Evolutionary conservation across 257 asterid genomes (phyloP), one percentile per base, ranked within the genome.

Genomic region (Cruciata laevipes): DNA sequence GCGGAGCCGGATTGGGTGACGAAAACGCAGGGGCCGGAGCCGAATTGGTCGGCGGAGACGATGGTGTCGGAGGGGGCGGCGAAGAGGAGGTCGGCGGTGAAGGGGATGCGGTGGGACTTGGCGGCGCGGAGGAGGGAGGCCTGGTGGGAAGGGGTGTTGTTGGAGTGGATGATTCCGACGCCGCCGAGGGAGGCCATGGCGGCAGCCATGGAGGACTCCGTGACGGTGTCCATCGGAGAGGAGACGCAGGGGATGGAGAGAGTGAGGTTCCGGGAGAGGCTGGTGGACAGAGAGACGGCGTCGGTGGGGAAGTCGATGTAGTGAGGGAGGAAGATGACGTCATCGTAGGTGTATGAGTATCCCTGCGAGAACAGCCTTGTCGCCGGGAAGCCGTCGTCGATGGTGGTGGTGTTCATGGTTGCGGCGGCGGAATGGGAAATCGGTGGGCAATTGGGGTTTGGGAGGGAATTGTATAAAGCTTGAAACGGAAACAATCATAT

Each of bases 141-240:
- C 69, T 92, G 98, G 7, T 80, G 68, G 27, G 85, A 35, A 10
- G 82, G 60, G 4, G 85, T 66, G 73, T 71, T 86, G 76, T 92
- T 92, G 66, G 87, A 89, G 65, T 92, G 98, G 24, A 89, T 59
- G 33, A 92, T 73, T 18, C 91, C 91, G 24, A 92, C 76, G 14
- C 74, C 98, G 2, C 98, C 97, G 0, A 92, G 81, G 9, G 96
- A 81, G 49, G 98, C 93, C 98, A 89, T 92, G 68, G 93, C 88
- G 0, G 85, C 79, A 6, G 98, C 93, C 98, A 92, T 92, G 49
- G 93, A 86, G 38, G 96, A 74, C 61, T 92, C 98, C 0, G 96
- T 84, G 38, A 89, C 97, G 24, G 98, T 92, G 70, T 92, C 98
- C 98, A 92, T 89, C 0, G 98, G 98, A 17, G 98, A 92, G 52